Base-by-base conservation (phyloP, 2,329 filamentous ascomycete species). In the Fusarium domesticum region DNA sequence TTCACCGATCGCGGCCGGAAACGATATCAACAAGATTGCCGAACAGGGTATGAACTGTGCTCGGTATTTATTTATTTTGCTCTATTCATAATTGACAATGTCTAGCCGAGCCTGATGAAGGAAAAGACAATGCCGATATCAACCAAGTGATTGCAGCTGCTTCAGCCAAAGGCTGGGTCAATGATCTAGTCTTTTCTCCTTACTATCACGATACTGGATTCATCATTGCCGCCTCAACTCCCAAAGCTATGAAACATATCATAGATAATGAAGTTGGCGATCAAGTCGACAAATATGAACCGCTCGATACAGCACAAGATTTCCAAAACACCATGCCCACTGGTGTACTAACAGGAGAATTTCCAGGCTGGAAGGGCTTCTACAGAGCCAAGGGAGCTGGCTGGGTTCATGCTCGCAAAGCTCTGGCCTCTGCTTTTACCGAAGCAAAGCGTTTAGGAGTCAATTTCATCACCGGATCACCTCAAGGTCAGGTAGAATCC, bases 11-110 rank as follows among this genome's bases (percentile, higher is more conserved):
- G 54, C 51, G 18, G 48, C 52, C 0, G 52, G 52, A 0, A 46
- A 55, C 12, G 52, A 55, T 40, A 42, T 54, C 1, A 55, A 55
- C 0, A 55, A 55, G 4, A 53, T 55, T 18, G 51, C 42, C 7
- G 43, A 47, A 0, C 33, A 51, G 2, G 35, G 51, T 43, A 37
- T 5, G n/a, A 20, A 16, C 2, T 7, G 19, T 2, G 5, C 3
- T 14, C 3, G 12, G 7, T 5, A n/a, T 5, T 16, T 2, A 3
- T 14, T 0, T 4, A 15, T 6, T 4, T 3, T 6, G n/a, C 12
- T 16, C 20, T 23, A 17, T 4, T 8, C 7, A 28, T 14, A 0
- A 3, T 12, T 49, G 20, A 51, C 5, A 17, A 0, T 1, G 16
- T 20, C 0, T 4, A 55, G 48, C 37, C 5, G 17, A 32, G 0